Evolutionary conservation across 257 asterid genomes (phyloP).

Genomic region (Mentha longifolia): DNA sequence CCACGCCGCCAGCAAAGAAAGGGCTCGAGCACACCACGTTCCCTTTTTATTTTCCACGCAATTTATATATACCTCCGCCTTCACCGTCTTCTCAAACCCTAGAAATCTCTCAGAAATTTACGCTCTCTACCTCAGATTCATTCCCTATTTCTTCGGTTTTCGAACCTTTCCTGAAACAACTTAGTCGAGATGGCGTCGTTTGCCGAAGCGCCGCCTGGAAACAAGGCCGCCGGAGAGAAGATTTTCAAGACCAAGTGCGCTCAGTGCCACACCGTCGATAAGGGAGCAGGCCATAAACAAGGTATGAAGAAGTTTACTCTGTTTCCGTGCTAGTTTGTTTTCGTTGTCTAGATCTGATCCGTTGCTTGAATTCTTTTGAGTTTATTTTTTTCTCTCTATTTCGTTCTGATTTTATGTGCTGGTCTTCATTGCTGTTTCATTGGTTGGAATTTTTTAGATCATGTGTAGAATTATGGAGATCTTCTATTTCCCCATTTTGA

Average conservation of each 20-base stretch:
- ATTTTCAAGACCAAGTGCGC: conserved; percentile 84
- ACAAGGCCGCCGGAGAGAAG: conserved; percentile 63
- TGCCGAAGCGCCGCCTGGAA: conserved; percentile 72
- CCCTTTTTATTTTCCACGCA: conserved; percentile 28
- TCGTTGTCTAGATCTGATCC: conserved; percentile 34
- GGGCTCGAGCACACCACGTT: conserved; percentile 33
- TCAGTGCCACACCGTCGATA: conserved; percentile 83
- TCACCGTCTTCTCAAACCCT: background rate
- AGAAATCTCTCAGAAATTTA: background rate
- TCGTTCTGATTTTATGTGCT: background rate
- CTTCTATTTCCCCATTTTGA: background rate
- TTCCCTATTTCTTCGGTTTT: background rate
- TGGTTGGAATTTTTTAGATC: conserved; percentile 30
- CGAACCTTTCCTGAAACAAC: background rate
- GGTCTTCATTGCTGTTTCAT: background rate
- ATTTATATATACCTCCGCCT: conserved; percentile 23
- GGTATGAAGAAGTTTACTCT: conserved; percentile 39
- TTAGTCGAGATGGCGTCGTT: conserved; percentile 61
- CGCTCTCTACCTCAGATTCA: background rate
- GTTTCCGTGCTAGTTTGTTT: background rate
- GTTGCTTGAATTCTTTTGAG: background rate
- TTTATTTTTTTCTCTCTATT: background rate
- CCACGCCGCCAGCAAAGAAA: conserved; percentile 28
- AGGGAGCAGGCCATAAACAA: conserved; percentile 89
- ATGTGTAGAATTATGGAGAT: conserved; percentile 23